Evolutionary conservation across 352 stramenopile species (phyloP), one percentile per base, ranked within the genome.

Genomic region (Phytopythium ostracodes): DNA sequence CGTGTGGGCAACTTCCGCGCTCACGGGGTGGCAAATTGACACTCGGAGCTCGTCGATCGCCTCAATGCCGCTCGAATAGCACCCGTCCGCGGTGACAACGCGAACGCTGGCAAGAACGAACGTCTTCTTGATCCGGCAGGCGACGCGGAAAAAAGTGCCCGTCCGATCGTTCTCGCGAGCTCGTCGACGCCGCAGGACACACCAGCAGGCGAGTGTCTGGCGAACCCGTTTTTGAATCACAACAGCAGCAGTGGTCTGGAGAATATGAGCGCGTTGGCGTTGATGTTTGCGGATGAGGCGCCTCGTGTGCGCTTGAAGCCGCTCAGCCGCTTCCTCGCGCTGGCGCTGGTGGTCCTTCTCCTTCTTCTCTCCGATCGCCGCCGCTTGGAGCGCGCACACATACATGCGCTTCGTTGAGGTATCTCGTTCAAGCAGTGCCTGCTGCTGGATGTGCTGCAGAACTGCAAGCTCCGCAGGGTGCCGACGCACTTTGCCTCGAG

Each of bases 301-400:
- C 29, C 64, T 51, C 4, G 66, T 51, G 6, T 40, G 56, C 1
- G 35, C 18, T 27, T 80, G 70, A 36, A 80, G 73, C 47, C 66
- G 58, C 25, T 56, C 42, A 7, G 64, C 68, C 12, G 72, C 68
- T 29, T 55, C 22, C 7, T 74, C 60, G 40, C 65, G 72, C 12
- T 44, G 62, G 27, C 64, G 51, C 54, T 68, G 64, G 17, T 57
- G 50, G 4, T 63, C 18, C 1, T 61, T 63, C 4, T 60, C 51
- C 2, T 63, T 22, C 43, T 68, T 64, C 40, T 68, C 38, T 0
- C 56, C 70, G 25, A 72, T 52, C 1, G 53, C 51, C 5, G 65
- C 60, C 1, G 42, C 56, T 49, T 77, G 67, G 3, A 57, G 51
- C 4, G 67, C 60, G 25, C 70, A 80, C 17, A 43, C 27, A 0